Base-by-base conservation (phyloP, 2,329 filamentous ascomycete genomes). In the Clarireedia monteithiana region DNA sequence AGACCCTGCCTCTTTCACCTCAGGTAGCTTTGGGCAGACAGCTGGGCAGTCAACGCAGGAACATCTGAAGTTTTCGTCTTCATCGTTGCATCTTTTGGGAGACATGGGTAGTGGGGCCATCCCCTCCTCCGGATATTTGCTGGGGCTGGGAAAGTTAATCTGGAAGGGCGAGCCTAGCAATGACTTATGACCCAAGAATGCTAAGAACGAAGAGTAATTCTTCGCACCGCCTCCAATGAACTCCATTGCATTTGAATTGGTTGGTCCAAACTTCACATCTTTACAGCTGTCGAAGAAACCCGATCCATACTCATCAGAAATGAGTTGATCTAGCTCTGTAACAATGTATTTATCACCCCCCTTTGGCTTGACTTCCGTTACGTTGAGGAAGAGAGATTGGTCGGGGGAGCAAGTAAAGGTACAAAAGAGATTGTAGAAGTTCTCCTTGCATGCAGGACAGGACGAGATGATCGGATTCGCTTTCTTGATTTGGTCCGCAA, bases 401-500 rank as follows among this genome's bases (percentile, higher is more conserved):
- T 99, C 88, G 5, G 95, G 92, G 4, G 94, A 99, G 75, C 95
- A 99, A 2, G 91, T 97, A 68, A 99, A 97, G 4, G 91, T 95
- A 75, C 94, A 99, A 72, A 99, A 99, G 46, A 95, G 78, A 74
- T 99, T 95, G 77, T 89, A 97, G 77, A 99, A 99, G 76, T 99
- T 99, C 66, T 91, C 87, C 72, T 94, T 95, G 80, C 94, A 99
- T 34, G 95, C 94, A 1, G 94, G 94, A 70, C 94, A 99, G 9
- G 91, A 90, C 26, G 91, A 85, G 69, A 99, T 91, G 68, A 99
- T 87, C 58, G 86, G 84, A 64, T 91, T 90, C 2, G 91, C 92
- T 23, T 89, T 89, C 63, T 89, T 86, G 57, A 99, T 80, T 67
- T 96, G 95, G 59, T 82, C 86, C 65, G 89, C 86, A 60, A 99